Evolutionary conservation across 1,139 yeast genomes (phyloP), one percentile per base, ranked within the genome.

Genomic region (Taphrina deformans): DNA sequence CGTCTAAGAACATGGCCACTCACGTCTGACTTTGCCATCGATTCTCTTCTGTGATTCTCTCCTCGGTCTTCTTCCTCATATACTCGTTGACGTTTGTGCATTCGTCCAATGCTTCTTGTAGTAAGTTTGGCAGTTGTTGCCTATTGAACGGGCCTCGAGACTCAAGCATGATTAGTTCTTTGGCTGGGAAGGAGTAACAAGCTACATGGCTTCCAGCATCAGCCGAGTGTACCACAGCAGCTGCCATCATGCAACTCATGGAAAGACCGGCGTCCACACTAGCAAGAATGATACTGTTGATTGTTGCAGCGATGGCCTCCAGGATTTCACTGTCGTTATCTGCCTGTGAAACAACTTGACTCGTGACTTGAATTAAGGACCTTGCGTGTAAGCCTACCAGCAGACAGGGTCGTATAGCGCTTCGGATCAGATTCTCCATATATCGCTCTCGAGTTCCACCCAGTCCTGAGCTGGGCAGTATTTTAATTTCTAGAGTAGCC

Each of bases 221-320:
- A 9, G 56, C 50, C 1, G 45, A 6, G 7, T 16, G 16, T 0
- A 59, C 29, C 4, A 26, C 35, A 12, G 53, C 59, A 6, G 59
- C 60, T 21, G 55, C 65, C 18, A 52, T 31, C 29, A 61, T 45
- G 18, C 44, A 77, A 64, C 80, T 79, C 66, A 92, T 75, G 0
- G 92, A 87, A 10, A 93, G 80, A 51, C 89, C 90, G 6, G 96
- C 89, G 74, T 90, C 93, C 1, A 90, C 73, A 58, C 92, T 79
- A 0, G 97, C 96, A 70, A 88, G 77, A 68, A 80, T 85, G 3
- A 86, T 78, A 10, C 91, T 85, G 74, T 92, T 92, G 55, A 92
- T 80, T 16, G 89, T 86, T 1, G 88, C 85, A 52, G 86, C 82
- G 52, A 90, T 27, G 48, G 67, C 69, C 27, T 51, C 56, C 40